Conservation (phyloP, 805 yeast genomes). For the Grigorovia transvaalensis region DNA sequence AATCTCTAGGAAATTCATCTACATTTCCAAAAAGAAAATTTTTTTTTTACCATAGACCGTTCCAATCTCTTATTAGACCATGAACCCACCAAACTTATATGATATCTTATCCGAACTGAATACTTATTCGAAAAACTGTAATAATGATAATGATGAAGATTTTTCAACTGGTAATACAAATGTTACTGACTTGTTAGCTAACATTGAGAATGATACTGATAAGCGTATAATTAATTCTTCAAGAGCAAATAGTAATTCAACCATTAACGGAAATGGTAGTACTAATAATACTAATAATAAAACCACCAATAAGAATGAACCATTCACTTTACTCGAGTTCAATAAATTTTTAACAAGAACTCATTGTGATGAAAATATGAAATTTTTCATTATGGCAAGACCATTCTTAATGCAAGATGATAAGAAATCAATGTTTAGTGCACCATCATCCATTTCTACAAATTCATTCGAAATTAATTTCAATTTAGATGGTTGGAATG, state of each 20-base stretch:
- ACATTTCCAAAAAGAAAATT: neutral
- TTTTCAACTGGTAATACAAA: neutral
- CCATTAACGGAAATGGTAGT: neutral
- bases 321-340: constrained; percentile 14
- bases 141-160: neutral
- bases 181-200: neutral
- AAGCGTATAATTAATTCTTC: neutral
- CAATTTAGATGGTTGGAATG: constrained; percentile 16
- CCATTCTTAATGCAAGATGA: constrained; percentile 5
- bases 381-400: constrained; percentile 15
- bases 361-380: constrained; percentile 27
- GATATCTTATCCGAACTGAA: constrained; percentile 5
- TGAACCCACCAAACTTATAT: constrained; percentile 4
- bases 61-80: neutral
- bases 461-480: constrained; percentile 1
- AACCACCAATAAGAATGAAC: neutral
- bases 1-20: too few relatives aligned
- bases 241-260: too few relatives aligned
- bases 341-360: constrained; percentile 14
- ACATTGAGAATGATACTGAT: neutral
- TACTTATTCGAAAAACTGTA: neutral
- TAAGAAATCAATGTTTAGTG: neutral
- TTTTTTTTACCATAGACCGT: neutral
- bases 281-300: neutral
- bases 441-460: neutral